Percentiles rank a stretch among this genome's conserved stretches.
These are phyloP conservation scores for Musa itinerans DNA, from an alignment of 176 grass and related monocot genomes.

Conservation along the genomic window DNA sequence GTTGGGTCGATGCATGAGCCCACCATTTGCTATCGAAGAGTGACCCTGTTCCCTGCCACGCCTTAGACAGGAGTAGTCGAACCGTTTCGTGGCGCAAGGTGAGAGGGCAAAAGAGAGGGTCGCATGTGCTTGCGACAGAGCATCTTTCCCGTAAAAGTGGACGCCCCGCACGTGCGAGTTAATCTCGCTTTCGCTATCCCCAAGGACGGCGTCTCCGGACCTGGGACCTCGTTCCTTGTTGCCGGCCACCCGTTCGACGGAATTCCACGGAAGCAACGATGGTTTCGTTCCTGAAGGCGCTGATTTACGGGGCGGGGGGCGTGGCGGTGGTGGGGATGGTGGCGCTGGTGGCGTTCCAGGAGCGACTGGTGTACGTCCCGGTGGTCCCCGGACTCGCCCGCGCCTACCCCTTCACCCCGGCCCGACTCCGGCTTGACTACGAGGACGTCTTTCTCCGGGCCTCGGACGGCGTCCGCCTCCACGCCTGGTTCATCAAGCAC, in stretches of 20 bases:
- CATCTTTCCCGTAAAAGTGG: background rate
- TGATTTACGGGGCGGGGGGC: constrained; percentile 65
- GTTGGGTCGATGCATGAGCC: too few species aligned
- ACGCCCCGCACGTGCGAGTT: constrained; percentile 1
- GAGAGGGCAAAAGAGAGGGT: background rate
- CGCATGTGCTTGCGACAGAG: background rate
- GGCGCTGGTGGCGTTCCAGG: constrained; percentile 89
- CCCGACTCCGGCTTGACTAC: constrained; percentile 53
- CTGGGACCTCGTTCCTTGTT: background rate
- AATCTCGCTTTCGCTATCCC: background rate
- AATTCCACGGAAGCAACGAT: constrained; percentile 29
- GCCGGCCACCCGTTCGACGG: constrained; percentile 24
- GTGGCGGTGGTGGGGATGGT: constrained; percentile 62
- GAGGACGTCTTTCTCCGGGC: constrained; percentile 82
- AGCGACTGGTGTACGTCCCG: constrained; percentile 94
- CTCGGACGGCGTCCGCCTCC: constrained; percentile 76
- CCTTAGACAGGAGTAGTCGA: background rate
- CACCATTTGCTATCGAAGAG: background rate
- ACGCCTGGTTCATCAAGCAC: constrained; percentile 94
- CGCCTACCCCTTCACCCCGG: constrained; percentile 62
- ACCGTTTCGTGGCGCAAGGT: background rate
- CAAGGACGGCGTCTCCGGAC: background rate
- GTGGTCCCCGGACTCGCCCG: constrained; percentile 79
- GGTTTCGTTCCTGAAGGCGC: constrained; percentile 55
- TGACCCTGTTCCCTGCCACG: background rate